These are phyloP conservation scores for Whalleya microplaca DNA, from an alignment of 2,329 filamentous ascomycete genomes.

Conservation along the genomic window DNA sequence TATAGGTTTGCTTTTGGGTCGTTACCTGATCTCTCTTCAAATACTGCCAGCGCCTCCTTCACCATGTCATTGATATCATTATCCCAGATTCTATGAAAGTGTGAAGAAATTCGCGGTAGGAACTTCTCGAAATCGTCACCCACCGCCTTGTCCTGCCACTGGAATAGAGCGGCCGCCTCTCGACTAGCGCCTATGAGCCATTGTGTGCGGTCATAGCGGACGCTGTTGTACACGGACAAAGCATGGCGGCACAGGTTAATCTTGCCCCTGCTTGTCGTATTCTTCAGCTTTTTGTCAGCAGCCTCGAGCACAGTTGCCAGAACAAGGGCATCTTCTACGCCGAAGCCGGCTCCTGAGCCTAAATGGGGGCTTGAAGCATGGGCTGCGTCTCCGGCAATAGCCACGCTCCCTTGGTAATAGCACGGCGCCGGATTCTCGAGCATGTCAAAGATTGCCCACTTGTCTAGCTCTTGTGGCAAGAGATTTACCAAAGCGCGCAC, in stretches of 20 bases:
- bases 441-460: slow-evolving; percentile 61
- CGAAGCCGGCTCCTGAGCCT: slow-evolving; percentile 59
- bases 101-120: slow-evolving; percentile 19
- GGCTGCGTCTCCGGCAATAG: slow-evolving; percentile 59
- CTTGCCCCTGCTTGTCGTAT: slow-evolving; percentile 6
- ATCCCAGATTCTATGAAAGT: slow-evolving; percentile 37
- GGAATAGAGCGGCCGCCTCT: slow-evolving; percentile 36
- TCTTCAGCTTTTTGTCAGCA: slow-evolving; percentile 17
- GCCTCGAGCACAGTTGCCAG: slow-evolving; percentile 29
- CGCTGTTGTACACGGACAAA: slow-evolving; percentile 33
- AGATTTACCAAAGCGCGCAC: slow-evolving; percentile 44
- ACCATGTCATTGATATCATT: slow-evolving; percentile 36
- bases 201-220: slow-evolving; percentile 36
- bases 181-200: slow-evolving; percentile 38
- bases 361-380: slow-evolving; percentile 59
- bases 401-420: slow-evolving; percentile 49
- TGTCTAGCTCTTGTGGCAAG: slow-evolving; percentile 53
- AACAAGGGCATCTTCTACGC: slow-evolving; percentile 56
- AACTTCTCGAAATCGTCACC: slow-evolving; percentile 29
- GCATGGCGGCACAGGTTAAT: slow-evolving; percentile 28
- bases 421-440: slow-evolving; percentile 47
- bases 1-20: too few relatives aligned
- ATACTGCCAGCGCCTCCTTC: slow-evolving; percentile 14
- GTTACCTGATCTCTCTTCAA: slow-evolving; percentile 7
- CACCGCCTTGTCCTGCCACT: slow-evolving; percentile 30